Base-by-base conservation (phyloP, 805 yeast genomes). In the Starmerella ratchasimensis region DNA sequence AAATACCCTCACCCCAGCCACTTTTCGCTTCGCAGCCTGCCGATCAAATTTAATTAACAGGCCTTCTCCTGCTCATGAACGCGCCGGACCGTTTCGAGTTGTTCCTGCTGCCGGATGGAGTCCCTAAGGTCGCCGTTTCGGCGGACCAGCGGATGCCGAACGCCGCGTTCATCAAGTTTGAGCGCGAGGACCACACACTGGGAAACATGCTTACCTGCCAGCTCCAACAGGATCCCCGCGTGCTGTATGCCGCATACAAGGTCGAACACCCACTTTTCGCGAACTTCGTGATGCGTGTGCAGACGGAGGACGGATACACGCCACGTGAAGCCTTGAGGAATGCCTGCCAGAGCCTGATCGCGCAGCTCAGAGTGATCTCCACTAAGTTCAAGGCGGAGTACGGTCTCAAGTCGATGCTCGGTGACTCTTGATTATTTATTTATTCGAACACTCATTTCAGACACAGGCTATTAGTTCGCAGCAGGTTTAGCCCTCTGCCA, bases 1-100 rank as follows among this genome's bases (percentile, higher is more conserved):
- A n/a, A n/a, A n/a, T n/a, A n/a, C n/a, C n/a, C n/a, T n/a, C n/a
- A n/a, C n/a, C n/a, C n/a, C n/a, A n/a, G n/a, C n/a, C n/a, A n/a
- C n/a, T n/a, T n/a, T n/a, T n/a, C n/a, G n/a, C n/a, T n/a, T n/a
- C n/a, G n/a, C n/a, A 5, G 6, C 9, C 20, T 20, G 31, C 31
- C 6, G 11, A 5, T 8, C 6, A 8, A 20, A 15, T 6, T 20
- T 8, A 5, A 28, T 6, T 3, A 9, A 24, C 31, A 23, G 25
- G 29, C 21, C 19, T 21, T n/a, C 22, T 9, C 11, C 8, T 4
- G 18, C 15, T 15, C 40, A 88, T 90, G 98, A 90, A 90, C 64
- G 97, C 97, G 54, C 99, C 99, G 61, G 98, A 90, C 65, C 78
- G 98, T 69, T 90, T 88, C 59, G 99, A 90, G 67, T 73, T 90